Conservation (phyloP, 495 filamentous ascomycete genomes). For the Aspergillus baeticus region DNA sequence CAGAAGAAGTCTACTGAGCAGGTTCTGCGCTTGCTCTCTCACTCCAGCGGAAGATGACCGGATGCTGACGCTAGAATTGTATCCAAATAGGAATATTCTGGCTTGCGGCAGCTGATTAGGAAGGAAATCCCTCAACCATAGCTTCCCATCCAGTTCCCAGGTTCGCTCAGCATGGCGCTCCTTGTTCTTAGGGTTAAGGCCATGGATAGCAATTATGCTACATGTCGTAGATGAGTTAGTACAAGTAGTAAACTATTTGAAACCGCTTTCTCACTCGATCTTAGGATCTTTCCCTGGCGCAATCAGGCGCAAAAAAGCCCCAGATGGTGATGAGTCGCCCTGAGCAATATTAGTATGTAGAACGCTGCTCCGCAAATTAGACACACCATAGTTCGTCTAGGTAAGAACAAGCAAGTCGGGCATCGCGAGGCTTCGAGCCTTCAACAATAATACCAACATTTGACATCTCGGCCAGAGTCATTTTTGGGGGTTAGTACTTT, state of each 20-base stretch:
- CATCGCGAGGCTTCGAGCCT: background rate
- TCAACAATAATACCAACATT: background rate
- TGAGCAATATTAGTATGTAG: background rate
- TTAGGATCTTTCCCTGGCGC: conserved; percentile 7
- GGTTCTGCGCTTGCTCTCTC: conserved; percentile 29
- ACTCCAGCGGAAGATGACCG: conserved; percentile 26
- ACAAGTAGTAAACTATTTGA: background rate
- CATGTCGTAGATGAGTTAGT: background rate
- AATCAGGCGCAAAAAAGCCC: conserved; percentile 7
- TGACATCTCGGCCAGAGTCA: background rate
- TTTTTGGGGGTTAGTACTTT: background rate
- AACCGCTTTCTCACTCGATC: conserved; percentile 9
- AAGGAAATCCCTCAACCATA: conserved; percentile 39
- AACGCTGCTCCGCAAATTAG: background rate
- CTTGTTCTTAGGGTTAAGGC: conserved; percentile 28
- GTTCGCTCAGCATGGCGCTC: conserved; percentile 29
- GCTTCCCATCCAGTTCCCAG: conserved; percentile 24
- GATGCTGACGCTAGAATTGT: conserved; percentile 36
- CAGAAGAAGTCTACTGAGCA: conserved; percentile 23
- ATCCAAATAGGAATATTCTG: conserved; percentile 35
- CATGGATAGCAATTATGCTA: conserved; percentile 50
- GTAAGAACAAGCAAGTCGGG: background rate
- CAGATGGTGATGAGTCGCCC: background rate
- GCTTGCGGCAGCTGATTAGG: conserved; percentile 28
- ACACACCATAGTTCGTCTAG: background rate